Evolutionary conservation across 1,139 yeast genomes (phyloP), one percentile per base, ranked within the genome.

Genomic region (Taphrina wiesneri): DNA sequence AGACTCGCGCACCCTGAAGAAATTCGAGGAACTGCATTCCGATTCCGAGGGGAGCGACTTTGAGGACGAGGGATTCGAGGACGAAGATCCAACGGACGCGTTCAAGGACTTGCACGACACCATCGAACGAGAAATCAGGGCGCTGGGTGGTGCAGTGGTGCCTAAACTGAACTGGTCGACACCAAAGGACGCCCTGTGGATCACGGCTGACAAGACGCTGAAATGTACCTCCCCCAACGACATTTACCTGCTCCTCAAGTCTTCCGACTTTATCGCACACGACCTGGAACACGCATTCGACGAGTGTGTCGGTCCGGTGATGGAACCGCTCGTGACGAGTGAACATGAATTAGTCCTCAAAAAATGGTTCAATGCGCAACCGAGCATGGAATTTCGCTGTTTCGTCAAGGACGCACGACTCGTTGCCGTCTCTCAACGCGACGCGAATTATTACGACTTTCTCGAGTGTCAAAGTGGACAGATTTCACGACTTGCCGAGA

Each of bases 91-190:
- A 19, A 77, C 83, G 0, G 74, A 70, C 6, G 77, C 78, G 32
- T 92, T 92, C 72, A 76, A 77, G 7, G 85, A 82, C 0, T 77
- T 91, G 26, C 96, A 91, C 72, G 72, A 77, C 0, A 73, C 79
- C 63, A 80, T 93, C 26, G 77, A 77, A 41, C 69, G 73, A 0
- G 74, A 79, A 32, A 86, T 80, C 43, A 68, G 65, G 34, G 81
- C 77, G 19, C 73, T 78, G 68, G 82, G 78, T 73, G 88, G 88
- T 0, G 77, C 85, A 0, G 91, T 91, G 6, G 81, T 90, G 1
- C 98, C 98, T 0, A 93, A 93, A 73, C 79, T 93, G 71, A 93
- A 93, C 78, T 93, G 99, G 99, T 90, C 97, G 0, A 88, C 97
- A 0, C 99, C 99, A 0, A 87, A 86, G 72, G 99, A 93, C 76